Base-by-base conservation (phyloP, 2,329 filamentous ascomycete species). In the Aspergillus fischeri region DNA sequence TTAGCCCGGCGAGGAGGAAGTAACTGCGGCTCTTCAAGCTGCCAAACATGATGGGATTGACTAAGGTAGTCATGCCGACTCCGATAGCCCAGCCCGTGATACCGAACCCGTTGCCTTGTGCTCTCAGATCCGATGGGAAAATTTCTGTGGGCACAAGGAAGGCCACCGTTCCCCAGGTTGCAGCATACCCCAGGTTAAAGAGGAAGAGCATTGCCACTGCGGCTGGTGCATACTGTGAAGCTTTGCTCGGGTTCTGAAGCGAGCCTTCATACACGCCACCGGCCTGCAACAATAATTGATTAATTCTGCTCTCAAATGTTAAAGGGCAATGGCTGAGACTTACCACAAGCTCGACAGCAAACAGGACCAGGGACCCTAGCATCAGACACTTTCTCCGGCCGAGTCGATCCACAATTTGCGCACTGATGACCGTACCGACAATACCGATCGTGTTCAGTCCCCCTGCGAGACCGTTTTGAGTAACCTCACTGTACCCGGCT, bases 21-120 rank as follows among this genome's bases (percentile, higher is more conserved):
- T 82, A 83, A 0, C 78, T 82, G 8, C 76, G 73, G 60, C 74
- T 79, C 60, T 66, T 71, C 24, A 82, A 62, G n/a, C 69, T 69
- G 45, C 64, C 69, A 57, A 83, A 80, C 76, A 84, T 80, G 65
- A 83, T 79, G 71, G 69, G 70, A 48, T 72, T 83, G 59, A 83
- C 77, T 49, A 83, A 72, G 2, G 76, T 75, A 1, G 81, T 83
- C 78, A 80, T 78, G 38, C 82, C 82, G 8, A 81, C 78, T 41
- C 82, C 83, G 56, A 83, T 77, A 20, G 83, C 82, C 83, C 83
- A 86, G 1, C 83, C 82, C 1, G 81, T 80, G 57, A 86, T 83
- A 20, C 80, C 80, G 60, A 85, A 84, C 7, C 81, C 81, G 64
- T 84, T 83, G 7, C 83, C 83, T 65, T 84, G 80, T n/a, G 83